Percentiles rank a stretch among this genome's conserved stretches.
phyloP scores from a whole-genome alignment of 1,284 basidiomycete genomes.

The Pseudomicrostroma phylloplanum region DNA sequence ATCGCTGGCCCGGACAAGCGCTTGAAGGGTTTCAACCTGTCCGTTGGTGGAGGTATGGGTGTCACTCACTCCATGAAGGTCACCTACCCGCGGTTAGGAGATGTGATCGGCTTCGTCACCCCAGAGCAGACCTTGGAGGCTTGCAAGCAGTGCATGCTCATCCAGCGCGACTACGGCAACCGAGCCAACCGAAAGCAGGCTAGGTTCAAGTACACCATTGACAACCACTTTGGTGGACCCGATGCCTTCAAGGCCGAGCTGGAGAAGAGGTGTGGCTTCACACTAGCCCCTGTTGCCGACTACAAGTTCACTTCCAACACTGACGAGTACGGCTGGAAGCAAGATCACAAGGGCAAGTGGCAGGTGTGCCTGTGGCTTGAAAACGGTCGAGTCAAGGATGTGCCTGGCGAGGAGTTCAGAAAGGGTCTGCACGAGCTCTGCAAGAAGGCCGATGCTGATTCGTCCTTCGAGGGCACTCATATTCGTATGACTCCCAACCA shows the following conservation, averaged over 20 bases:
- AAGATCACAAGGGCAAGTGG: constrained; percentile 78
- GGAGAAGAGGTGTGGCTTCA: constrained; percentile 78
- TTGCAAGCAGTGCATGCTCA: constrained; percentile 86
- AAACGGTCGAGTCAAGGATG: constrained; percentile 93
- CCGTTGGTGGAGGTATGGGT: constrained; percentile 85
- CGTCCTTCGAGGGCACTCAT: constrained; percentile 55
- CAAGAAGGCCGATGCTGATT: constrained; percentile 58
- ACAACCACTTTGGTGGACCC: constrained; percentile 67
- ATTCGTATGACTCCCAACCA: constrained; percentile 86
- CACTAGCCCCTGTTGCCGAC: constrained; percentile 62
- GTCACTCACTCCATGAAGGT: constrained; percentile 98
- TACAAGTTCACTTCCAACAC: constrained; percentile 84
- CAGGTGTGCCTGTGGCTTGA: constrained; percentile 95
- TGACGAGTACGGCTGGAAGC: constrained; percentile 89
- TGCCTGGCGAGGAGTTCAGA: constrained; percentile 84
- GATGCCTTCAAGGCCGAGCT: constrained; percentile 71
- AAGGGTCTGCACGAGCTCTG: constrained; percentile 86
- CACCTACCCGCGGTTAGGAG: constrained; percentile 86
- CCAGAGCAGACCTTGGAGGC: constrained; percentile 77
- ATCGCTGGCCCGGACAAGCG: constrained; percentile 61
- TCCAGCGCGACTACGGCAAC: constrained; percentile 93
- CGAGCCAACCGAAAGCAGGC: constrained; percentile 59
- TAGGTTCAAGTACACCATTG: constrained; percentile 86
- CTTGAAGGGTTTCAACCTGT: constrained; percentile 53
- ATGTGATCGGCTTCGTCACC: constrained; percentile 86